Base-by-base conservation (phyloP, 2,329 filamentous ascomycete genomes). In the Fusarium tricinctum region DNA sequence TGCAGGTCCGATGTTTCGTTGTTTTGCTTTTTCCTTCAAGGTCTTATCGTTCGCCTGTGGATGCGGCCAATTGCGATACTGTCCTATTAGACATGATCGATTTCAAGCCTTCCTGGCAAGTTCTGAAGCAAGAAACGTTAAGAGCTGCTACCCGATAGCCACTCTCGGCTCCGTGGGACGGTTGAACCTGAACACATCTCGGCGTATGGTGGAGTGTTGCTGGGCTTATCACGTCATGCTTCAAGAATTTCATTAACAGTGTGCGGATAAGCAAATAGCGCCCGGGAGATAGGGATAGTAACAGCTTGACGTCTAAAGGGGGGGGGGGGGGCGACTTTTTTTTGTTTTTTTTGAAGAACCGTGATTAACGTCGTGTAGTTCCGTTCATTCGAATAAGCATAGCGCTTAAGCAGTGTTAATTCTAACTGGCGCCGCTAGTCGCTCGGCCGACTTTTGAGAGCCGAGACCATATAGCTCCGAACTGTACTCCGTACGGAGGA, bases 1-100 rank as follows among this genome's bases (percentile, higher is more conserved):
- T 73, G 71, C 69, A 72, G 58, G 64, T 71, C 56, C 44, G 62
- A 63, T 58, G 23, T 39, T 38, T 28, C 28, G 26, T 48, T 56
- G 50, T 58, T 32, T 58, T 59, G 51, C 51, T 58, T 45, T 51
- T 51, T 35, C 15, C 33, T 14, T 38, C 15, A 17, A 8, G 17
- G 17, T n/a, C 8, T 10, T 38, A n/a, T 38, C 35, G 35, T 19
- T 17, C 17, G 35, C 8, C 9, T 19, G 7, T 38, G 6, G 33
- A 19, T 45, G 2, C 10, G 15, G 19, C 19, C 30, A 20, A 26
- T n/a, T n/a, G 33, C 19, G 60, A 46, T 44, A 22, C 43, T 42
- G 42, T 28, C 32, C 26, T 33, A 20, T 22, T 30, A 39, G 43
- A 48, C 39, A 30, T 28, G n/a, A 10, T 33, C 43, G 57, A 51